Percentiles rank a stretch among this genome's conserved stretches.
Conservation (phyloP, 2,329 filamentous ascomycete species). For the Didymella exigua region DNA sequence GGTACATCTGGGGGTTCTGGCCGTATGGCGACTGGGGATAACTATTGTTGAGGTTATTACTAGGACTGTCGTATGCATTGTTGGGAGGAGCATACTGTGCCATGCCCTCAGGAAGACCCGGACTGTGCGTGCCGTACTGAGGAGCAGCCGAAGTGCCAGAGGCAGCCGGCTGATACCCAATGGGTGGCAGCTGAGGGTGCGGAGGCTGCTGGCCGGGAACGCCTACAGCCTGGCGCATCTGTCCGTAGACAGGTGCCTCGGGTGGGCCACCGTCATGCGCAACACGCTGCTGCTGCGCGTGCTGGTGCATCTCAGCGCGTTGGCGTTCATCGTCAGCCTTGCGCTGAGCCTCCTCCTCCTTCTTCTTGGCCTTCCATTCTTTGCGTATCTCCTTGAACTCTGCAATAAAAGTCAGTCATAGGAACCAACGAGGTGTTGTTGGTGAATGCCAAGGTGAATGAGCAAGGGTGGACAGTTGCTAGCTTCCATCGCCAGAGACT, state of each 20-base stretch:
- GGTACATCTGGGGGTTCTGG: slow-evolving; percentile 56
- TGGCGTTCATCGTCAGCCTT: slow-evolving; percentile 88
- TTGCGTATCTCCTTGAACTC: slow-evolving; percentile 99
- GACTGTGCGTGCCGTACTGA: slow-evolving; percentile 55
- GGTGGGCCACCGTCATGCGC: slow-evolving; percentile 58
- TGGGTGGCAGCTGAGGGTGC: slow-evolving; percentile 57
- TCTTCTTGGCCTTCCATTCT: slow-evolving; percentile 99
- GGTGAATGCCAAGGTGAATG: slow-evolving; percentile 41
- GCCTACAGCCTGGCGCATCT: slow-evolving; percentile 54
- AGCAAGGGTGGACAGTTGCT: slow-evolving; percentile 42
- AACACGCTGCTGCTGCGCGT: slow-evolving; percentile 46
- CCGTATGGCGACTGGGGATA: slow-evolving; percentile 60
- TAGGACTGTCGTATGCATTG: slow-evolving; percentile 51
- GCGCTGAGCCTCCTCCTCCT: slow-evolving; percentile 91
- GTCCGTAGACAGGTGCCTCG: slow-evolving; percentile 54
- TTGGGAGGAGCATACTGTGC: slow-evolving; percentile 54
- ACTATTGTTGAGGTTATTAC: slow-evolving; percentile 53
- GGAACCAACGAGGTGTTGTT: neutral
- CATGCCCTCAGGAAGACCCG: slow-evolving; percentile 56
- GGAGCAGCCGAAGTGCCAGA: slow-evolving; percentile 50
- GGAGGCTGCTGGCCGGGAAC: slow-evolving; percentile 52
- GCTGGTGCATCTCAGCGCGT: slow-evolving; percentile 65
- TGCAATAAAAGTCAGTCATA: slow-evolving; percentile 54
- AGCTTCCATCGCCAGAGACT: slow-evolving; percentile 54
- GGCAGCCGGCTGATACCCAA: slow-evolving; percentile 57